These are phyloP conservation scores for Zygosaccharomyces gambellarensis DNA, from an alignment of 805 yeast genomes.

Conservation along the genomic window DNA sequence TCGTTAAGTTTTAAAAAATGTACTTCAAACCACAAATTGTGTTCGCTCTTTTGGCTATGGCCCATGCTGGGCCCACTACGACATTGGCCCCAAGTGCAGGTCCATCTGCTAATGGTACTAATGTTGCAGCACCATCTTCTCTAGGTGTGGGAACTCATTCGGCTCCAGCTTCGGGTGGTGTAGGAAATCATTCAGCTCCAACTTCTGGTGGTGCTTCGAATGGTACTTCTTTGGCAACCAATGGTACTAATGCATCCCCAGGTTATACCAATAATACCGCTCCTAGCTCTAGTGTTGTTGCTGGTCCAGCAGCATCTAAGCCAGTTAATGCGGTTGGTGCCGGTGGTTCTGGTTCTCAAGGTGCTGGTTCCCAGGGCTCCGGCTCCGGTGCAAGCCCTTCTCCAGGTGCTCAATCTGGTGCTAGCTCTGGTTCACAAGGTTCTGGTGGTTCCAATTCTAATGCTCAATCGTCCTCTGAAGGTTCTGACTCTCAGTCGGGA, in stretches of 20 bases:
- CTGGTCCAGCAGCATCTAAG: background rate
- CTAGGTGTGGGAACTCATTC: background rate
- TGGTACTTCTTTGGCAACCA: background rate
- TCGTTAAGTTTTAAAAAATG: background rate
- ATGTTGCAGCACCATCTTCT: conserved; percentile 1
- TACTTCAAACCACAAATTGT: conserved; percentile 2
- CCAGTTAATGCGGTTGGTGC: background rate
- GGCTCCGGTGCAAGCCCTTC: background rate
- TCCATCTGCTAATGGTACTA: background rate
- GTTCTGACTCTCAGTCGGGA: background rate
- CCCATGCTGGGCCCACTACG: background rate
- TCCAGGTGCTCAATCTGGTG: conserved; percentile 1
- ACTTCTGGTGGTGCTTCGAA: background rate
- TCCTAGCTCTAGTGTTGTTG: background rate
- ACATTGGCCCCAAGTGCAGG: background rate
- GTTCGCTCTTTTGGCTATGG: conserved; percentile 3
- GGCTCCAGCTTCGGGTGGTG: background rate
- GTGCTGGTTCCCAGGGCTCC: background rate
- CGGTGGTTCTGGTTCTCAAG: background rate
- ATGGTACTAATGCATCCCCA: background rate
- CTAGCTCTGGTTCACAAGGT: background rate
- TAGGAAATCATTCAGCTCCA: background rate
- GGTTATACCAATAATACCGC: background rate
- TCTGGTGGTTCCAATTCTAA: background rate
- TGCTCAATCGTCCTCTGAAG: background rate